These are phyloP conservation scores for Akanthomyces lecanii DNA, from an alignment of 2,329 filamentous ascomycete species.

Conservation along the genomic window DNA sequence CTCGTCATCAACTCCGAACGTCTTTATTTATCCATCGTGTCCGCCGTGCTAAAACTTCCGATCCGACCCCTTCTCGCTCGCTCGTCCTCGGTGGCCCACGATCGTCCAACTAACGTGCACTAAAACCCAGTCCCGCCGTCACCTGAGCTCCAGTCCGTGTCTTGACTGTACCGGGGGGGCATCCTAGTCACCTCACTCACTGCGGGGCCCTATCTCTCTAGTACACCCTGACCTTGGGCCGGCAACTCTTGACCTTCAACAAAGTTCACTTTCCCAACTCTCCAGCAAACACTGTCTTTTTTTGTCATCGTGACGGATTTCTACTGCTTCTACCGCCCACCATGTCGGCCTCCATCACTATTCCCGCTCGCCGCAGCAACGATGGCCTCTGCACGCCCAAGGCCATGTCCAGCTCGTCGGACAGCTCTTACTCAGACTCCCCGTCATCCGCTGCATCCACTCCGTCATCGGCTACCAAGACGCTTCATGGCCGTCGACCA, in stretches of 20 bases:
- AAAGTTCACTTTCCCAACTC: slow-evolving; percentile 4
- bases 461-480: slow-evolving; percentile 47
- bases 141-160: slow-evolving; percentile 12
- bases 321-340: slow-evolving; percentile 21
- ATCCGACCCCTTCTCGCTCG: not conserved
- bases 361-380: slow-evolving; percentile 47
- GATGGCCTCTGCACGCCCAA: slow-evolving; percentile 39
- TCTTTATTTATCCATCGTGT: not conserved
- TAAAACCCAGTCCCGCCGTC: not conserved
- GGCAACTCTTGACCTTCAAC: slow-evolving; percentile 15
- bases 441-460: slow-evolving; percentile 55
- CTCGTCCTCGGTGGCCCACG: not conserved
- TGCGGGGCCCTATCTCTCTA: slow-evolving; percentile 11
- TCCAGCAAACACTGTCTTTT: not conserved
- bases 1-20: not conserved
- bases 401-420: slow-evolving; percentile 43
- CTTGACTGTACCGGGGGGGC: not conserved
- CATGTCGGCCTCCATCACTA: slow-evolving; percentile 68
- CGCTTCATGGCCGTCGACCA: slow-evolving; percentile 52
- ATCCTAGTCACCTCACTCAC: slow-evolving; percentile 6
- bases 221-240: not conserved
- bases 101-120: not conserved
- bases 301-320: not conserved
- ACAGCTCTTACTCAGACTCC: slow-evolving; percentile 37
- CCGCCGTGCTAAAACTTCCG: not conserved